These are phyloP conservation scores for Malbranchea zuffiana DNA, from an alignment of 2,329 filamentous ascomycete genomes.

Conservation along the genomic window DNA sequence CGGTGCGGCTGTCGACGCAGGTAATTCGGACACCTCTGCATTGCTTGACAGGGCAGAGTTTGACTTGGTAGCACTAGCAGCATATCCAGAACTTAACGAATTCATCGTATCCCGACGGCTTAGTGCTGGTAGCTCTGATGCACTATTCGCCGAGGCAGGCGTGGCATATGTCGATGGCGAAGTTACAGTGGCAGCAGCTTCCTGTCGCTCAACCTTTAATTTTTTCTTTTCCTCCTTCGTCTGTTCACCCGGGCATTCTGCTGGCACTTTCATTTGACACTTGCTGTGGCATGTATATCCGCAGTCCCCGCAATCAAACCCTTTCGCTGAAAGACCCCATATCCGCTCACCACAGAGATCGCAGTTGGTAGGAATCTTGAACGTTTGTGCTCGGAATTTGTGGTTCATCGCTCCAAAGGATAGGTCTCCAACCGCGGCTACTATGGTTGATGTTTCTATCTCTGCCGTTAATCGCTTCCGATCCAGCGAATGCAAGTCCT, in stretches of 20 bases:
- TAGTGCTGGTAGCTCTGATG: constrained; percentile 55
- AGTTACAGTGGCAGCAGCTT: constrained; percentile 56
- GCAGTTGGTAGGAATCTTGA: constrained; percentile 98
- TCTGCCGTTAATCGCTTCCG: constrained; percentile 77
- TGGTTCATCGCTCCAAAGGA: constrained; percentile 88
- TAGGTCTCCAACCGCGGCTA: constrained; percentile 80
- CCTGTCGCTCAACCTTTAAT: constrained; percentile 75
- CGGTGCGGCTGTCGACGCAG: constrained; percentile 29
- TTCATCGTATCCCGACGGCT: constrained; percentile 80
- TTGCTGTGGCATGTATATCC: constrained; percentile 98
- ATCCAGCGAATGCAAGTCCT: constrained; percentile 73
- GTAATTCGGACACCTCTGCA: constrained; percentile 32
- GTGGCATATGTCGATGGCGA: constrained; percentile 20
- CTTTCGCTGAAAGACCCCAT: constrained; percentile 93
- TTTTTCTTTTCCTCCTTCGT: constrained; percentile 94
- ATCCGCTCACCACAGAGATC: constrained; percentile 93
- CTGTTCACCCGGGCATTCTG: constrained; percentile 88
- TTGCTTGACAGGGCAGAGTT: constrained; percentile 51
- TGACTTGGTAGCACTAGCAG: constrained; percentile 59
- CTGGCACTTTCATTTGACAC: constrained; percentile 96
- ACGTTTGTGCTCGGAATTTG: constrained; percentile 97
- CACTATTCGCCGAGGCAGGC: constrained; percentile 24
- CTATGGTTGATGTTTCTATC: constrained; percentile 87
- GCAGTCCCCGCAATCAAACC: constrained; percentile 90
- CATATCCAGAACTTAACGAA: constrained; percentile 79